Base-by-base conservation (phyloP, 2,329 filamentous ascomycete species). In the Pestalotiopsis sp. region DNA sequence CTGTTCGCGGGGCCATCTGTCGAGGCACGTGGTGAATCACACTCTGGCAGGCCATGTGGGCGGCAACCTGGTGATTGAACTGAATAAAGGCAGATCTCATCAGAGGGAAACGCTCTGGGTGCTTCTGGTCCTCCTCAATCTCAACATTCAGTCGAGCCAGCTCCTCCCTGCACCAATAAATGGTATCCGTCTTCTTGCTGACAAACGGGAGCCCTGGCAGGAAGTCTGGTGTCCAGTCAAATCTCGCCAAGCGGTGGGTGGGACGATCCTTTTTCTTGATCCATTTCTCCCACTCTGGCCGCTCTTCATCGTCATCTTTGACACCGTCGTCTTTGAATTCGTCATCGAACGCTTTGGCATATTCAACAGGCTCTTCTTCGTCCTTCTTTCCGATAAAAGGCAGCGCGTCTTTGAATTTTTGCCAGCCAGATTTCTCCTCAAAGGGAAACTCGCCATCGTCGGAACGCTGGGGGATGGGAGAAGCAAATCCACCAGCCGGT, bases 71-170 rank as follows among this genome's bases (percentile, higher is more conserved):
- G 77, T 98, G 92, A 76, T 99, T 97, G 86, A 99, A 99, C 78
- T 99, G 96, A 70, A 99, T 94, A 74, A 99, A 99, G 0, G 96
- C 96, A 0, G 95, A 97, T 76, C 93, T 97, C 94, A 98, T 97
- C 61, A 95, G 82, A 0, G 95, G 95, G 71, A 94, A 98, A 4
- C 91, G 90, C 73, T 98, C 95, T 0, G 93, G 92, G 63, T 96
- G 86, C 66, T 91, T 87, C 78, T 99, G 96, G 73, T 98, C 96
- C 59, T 91, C 84, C 74, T 98, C 95, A 67, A 99, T 98, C 78
- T 98, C 95, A 66, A 95, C 77, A 73, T 98, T 99, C 20, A 98
- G 84, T 14, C 93, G 89, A 20, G 96, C 95, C 36, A 99, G 81
- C 78, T 98, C 92, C 72, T 91, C 89, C 3, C 96, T 92, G 74